Evolutionary conservation across 2,329 filamentous ascomycete species (phyloP), one percentile per base, ranked within the genome.

Genomic region (Blastomyces parvus): DNA sequence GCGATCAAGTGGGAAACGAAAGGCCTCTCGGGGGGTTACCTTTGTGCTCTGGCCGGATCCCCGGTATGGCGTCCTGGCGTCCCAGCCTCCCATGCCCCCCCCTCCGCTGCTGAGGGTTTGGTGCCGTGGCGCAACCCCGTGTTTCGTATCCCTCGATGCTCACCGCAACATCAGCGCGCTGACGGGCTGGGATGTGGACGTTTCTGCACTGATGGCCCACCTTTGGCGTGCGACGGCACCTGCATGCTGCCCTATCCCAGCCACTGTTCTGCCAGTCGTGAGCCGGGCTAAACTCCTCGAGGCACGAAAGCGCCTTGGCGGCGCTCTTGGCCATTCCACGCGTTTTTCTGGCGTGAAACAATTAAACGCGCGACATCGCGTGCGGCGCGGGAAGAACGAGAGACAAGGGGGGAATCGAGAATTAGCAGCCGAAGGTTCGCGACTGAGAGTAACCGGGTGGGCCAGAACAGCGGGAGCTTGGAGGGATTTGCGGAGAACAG

Each of bases 321-420:
- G 8, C 13, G 8, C 8, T 36, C 57, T 59, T 59, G 42, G 57
- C 57, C 25, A 44, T n/a, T 46, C n/a, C 42, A 59, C 57, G 42
- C 57, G 57, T 59, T 48, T 44, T 38, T 44, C 22, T 27, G 33
- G 46, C 56, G 56, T 22, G 56, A 59, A 48, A n/a, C 11, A 9
- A 13, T 59, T 33, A 59, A 59, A 59, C 56, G 56, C 56, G 56
- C 56, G 56, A 59, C 56, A 59, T 59, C 56, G 56, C 56, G 56
- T 59, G 22, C 56, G n/a, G n/a, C 53, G 19, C 33, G 53, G 25
- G 22, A 59, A 59, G 19, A 5, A 11, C 25, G 6, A 27, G n/a
- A 25, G 2, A 19, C 40, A 46, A 44, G 7, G 19, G n/a, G 11
- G n/a, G n/a, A 25, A 22, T 22, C n/a, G 44, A 22, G 44, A 22